phyloP scores from a whole-genome alignment of 345 rosid genomes.

The Anastatica hierochuntica region DNA sequence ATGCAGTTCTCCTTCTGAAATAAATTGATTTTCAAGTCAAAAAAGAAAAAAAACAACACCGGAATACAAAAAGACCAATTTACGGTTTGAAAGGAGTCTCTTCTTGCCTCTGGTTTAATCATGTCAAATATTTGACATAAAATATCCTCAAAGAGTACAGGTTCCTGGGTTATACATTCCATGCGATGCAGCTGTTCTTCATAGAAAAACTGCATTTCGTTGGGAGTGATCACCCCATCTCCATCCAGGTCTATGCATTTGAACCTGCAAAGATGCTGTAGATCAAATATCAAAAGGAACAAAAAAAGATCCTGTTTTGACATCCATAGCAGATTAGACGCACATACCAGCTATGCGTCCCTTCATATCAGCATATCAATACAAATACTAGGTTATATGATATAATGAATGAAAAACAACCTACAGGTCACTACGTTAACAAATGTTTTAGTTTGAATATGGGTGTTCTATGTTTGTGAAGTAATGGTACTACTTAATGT shows the following conservation, averaged over 20 bases:
- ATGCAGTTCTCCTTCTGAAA: conserved; percentile 43
- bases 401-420: background rate
- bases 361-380: too few species aligned
- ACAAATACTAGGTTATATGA: too few species aligned
- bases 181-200: conserved; percentile 88
- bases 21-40: background rate
- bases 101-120: conserved; percentile 67
- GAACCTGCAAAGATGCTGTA: conserved; percentile 45
- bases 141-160: conserved; percentile 72
- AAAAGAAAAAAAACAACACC: background rate
- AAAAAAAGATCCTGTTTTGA: background rate
- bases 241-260: conserved; percentile 85
- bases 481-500: background rate
- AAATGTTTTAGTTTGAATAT: background rate
- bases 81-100: background rate
- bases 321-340: too few species aligned
- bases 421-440: background rate
- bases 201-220: conserved; percentile 79
- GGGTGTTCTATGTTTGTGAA: background rate
- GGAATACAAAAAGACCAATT: background rate
- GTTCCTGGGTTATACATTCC: conserved; percentile 74
- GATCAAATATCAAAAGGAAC: background rate
- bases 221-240: conserved; percentile 68
- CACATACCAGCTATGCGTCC: background rate
- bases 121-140: conserved; percentile 84